Base-by-base conservation (phyloP, 2,329 filamentous ascomycete genomes). In the Magnaporthiopsis incrustans region DNA sequence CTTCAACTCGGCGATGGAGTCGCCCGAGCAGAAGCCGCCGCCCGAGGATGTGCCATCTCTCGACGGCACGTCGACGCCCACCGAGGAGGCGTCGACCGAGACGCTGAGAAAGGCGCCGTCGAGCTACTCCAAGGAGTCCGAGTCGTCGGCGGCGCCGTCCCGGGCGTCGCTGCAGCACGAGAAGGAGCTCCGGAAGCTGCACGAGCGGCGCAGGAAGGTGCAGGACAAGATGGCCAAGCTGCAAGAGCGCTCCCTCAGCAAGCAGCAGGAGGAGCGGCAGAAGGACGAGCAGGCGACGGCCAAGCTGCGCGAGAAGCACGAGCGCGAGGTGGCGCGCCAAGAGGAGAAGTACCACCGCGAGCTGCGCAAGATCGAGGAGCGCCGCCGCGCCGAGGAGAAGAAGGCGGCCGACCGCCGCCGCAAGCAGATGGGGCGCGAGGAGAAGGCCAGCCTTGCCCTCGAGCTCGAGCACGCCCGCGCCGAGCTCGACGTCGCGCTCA, bases 341-440 rank as follows among this genome's bases (percentile, higher is more conserved):
- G 84, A 89, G 68, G 86, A 86, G 60, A 88, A 87, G 68, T 87
- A 88, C 69, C 81, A 82, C 67, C 81, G 81, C 15, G 88, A 91
- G 70, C 77, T 89, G 59, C 77, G 77, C 67, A 89, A 87, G 73
- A 76, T 90, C 2, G 85, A 90, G 67, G 82, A 85, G 67, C 86
- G 85, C 75, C 84, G 85, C 60, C 78, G 80, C 65, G 82, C 81
- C 65, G 89, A 92, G 70, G 79, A 85, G 66, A 79, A 78, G 68
- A 89, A 88, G 73, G 81, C 82, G 1, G 81, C 82, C 65, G 80
- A 82, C 60, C 74, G 79, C 32, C 76, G 75, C 59, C 76, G 75
- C 32, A 87, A 86, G 73, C 74, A 76, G 26, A 70, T 71, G 0
- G 85, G 87, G 72, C 78, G 80, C 53, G 83, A 86, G 68, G 82